Evolutionary conservation across 1,139 yeast species (phyloP), one percentile per base, ranked within the genome.

Genomic region (Spathaspora sp.): DNA sequence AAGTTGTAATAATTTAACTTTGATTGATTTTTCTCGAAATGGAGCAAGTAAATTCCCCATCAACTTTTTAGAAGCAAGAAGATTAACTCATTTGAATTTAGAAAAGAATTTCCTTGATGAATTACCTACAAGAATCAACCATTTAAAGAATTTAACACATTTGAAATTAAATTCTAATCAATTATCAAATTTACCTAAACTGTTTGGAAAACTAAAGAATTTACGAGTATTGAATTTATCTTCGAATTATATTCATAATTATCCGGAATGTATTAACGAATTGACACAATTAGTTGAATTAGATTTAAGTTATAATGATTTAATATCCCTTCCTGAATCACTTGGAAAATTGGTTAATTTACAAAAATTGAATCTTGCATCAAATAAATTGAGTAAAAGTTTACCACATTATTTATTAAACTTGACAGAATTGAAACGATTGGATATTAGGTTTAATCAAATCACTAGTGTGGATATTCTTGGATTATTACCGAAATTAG

Each of bases 281-380:
- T 72, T 93, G 54, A 61, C 73, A 0, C 77, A 80, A 45, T 73
- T 93, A 50, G 68, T 73, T 41, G 87, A 85, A 48, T 71, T 93
- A 51, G 96, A 91, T 59, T 63, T 93, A 43, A 89, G 97, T 0
- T 91, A 89, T 64, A 93, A 93, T 63, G 82, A 82, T 49, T 77
- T 93, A 43, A 67, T 76, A 3, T 53, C 52, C 2, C 58, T 91
- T 3, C 95, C 96, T 0, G 72, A 68, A n/a, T 74, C 83, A 4
- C 78, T 89, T 36, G 79, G 84, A 13, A 73, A 76, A 26, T 69
- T 91, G 49, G 66, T 63, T 1, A 78, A 81, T 25, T 71, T 93
- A 44, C 83, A 83, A 46, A 84, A 84, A 52, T 73, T 91, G 55
- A 85, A 86, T 55, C 69, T 91, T 45, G 84, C 93, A 37, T 88